Evolutionary conservation across 371 early-diverging fungal genomes (phyloP).

Genomic region (Capillidium heterosporum): DNA sequence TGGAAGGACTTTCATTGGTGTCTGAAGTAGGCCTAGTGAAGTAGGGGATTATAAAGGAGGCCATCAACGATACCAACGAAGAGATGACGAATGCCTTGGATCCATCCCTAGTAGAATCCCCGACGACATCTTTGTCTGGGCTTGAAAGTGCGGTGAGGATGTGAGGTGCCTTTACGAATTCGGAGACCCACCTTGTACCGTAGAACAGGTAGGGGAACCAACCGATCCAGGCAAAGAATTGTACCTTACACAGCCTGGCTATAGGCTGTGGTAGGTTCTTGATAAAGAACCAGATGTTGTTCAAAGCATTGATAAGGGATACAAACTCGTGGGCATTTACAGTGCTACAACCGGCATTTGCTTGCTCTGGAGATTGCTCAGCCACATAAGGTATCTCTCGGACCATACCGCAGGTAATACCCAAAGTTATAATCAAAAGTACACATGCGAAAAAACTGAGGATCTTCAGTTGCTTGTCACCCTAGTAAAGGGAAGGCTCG

Average conservation of each 20-base stretch:
- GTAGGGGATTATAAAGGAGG: conserved; percentile 52
- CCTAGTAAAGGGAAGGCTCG: conserved; percentile 54
- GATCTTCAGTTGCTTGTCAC: conserved; percentile 61
- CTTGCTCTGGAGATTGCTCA: neutral
- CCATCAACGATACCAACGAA: conserved; percentile 52
- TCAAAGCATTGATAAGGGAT: neutral
- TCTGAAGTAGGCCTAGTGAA: conserved; percentile 15
- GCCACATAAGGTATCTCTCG: conserved; percentile 17
- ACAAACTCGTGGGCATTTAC: neutral
- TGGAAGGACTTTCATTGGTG: neutral
- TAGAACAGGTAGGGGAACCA: conserved; percentile 95
- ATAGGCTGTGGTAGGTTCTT: conserved; percentile 43
- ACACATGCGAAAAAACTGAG: conserved; percentile 52
- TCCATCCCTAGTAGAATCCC: conserved; percentile 60
- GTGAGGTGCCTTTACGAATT: conserved; percentile 17
- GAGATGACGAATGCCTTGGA: conserved; percentile 65
- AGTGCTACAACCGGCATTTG: neutral
- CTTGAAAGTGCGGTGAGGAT: too few species aligned
- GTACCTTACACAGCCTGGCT: conserved; percentile 62
- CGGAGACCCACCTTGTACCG: conserved; percentile 60
- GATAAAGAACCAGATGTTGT: neutral
- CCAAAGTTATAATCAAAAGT: conserved; percentile 34
- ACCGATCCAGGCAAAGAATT: conserved; percentile 87
- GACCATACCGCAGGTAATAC: conserved; percentile 44
- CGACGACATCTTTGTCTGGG: conserved; percentile 22